Evolutionary conservation across 768 basidiomycete genomes (phyloP).

Genomic region (Heimioporus sp.): DNA sequence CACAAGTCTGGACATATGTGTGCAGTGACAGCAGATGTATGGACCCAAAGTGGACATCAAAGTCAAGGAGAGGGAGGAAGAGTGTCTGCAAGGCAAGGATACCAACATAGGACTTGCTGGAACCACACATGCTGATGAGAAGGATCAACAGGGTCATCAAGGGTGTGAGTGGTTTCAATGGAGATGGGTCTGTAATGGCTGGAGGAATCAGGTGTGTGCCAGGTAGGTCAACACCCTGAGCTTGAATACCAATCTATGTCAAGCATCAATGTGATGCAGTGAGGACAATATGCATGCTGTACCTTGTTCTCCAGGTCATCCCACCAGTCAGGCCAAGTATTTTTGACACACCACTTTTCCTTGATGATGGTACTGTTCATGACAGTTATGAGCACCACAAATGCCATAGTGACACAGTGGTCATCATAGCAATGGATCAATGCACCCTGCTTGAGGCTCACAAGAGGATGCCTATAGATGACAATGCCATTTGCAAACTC

Average conservation of each 20-base stretch:
- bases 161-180: constrained; percentile 12
- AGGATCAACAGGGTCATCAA: constrained; percentile 59
- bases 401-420: constrained; percentile 98
- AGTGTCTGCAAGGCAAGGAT: constrained; percentile 70
- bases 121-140: constrained; percentile 94
- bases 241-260: constrained; percentile 79
- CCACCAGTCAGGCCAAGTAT: constrained; percentile 99
- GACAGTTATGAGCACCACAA: constrained; percentile 81
- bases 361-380: constrained; percentile 78
- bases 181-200: constrained; percentile 36
- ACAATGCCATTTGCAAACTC: constrained; percentile 94
- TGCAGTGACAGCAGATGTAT: constrained; percentile 61
- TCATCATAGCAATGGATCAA: constrained; percentile 97
- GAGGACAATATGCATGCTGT: constrained; percentile 4
- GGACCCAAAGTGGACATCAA: constrained; percentile 74
- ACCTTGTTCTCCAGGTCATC: constrained; percentile 97
- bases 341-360: constrained; percentile 97
- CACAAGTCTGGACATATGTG: constrained; percentile 75
- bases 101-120: constrained; percentile 91
- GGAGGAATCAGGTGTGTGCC: constrained; percentile 31
- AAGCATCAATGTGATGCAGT: background rate
- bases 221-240: constrained; percentile 80
- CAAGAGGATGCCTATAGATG: constrained; percentile 73
- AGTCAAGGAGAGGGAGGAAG: constrained; percentile 77
- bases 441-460: constrained; percentile 61